Conservation (phyloP, 2,329 filamentous ascomycete genomes). For the Ascochyta fabae region DNA sequence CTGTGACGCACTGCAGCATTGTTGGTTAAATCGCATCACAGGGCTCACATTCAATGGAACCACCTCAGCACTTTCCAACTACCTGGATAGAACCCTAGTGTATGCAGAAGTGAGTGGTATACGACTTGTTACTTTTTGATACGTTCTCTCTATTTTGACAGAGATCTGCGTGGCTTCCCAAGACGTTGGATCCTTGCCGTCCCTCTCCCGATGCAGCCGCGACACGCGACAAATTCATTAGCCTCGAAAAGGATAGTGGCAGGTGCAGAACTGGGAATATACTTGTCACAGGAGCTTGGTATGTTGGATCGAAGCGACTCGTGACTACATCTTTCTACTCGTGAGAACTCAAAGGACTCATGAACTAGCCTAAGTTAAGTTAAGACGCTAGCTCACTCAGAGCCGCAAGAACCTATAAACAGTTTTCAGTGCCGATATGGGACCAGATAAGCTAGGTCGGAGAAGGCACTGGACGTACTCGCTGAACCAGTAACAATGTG, state of each 20-base stretch:
- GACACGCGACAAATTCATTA: constrained; percentile 25
- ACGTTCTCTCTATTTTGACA: constrained; percentile 21
- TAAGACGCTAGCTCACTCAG: constrained; percentile 1
- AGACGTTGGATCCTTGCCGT: constrained; percentile 19
- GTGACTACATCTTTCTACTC: constrained; percentile 23
- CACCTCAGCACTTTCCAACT: background rate
- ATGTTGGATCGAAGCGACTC: constrained; percentile 1
- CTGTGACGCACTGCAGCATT: constrained; percentile 6
- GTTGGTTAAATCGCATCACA: background rate
- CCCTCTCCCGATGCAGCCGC: constrained; percentile 41
- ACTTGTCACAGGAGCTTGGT: constrained; percentile 7
- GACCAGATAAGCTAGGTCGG: constrained; percentile 20
- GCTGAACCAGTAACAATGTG: constrained; percentile 13
- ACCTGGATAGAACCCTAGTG: background rate
- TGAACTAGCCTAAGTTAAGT: constrained; percentile 12
- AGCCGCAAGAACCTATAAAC: constrained; percentile 22
- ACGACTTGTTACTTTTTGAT: constrained; percentile 22
- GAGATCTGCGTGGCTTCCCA: constrained; percentile 29
- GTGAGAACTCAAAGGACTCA: constrained; percentile 9
- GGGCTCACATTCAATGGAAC: background rate
- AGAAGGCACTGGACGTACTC: constrained; percentile 3
- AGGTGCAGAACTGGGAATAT: constrained; percentile 18
- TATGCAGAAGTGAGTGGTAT: background rate
- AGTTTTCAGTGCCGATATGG: constrained; percentile 15
- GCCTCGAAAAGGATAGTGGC: constrained; percentile 20